Conservation (phyloP, 78 protist genomes). For the Speleostelium caveatum region DNA sequence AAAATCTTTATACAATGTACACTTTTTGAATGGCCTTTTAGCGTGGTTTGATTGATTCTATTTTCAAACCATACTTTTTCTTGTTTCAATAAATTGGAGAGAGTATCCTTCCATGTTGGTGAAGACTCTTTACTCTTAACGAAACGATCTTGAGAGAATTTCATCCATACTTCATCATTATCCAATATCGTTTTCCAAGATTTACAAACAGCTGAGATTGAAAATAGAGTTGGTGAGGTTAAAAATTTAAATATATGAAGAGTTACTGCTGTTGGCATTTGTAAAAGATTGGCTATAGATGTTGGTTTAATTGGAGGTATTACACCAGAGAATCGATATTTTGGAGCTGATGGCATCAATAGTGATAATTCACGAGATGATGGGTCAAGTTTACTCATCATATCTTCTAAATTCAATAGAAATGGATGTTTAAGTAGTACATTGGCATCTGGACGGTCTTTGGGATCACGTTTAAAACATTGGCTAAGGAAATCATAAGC, state of each 20-base stretch:
- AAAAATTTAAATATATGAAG: conserved; percentile 18
- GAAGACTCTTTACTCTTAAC: not conserved
- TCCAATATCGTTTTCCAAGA: conserved; percentile 14
- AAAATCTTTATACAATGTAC: conserved; percentile 12
- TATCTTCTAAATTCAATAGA: conserved; percentile 1
- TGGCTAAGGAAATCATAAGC: conserved; percentile 58
- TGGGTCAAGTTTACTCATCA: not conserved
- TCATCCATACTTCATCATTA: conserved; percentile 43
- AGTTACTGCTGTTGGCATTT: not conserved
- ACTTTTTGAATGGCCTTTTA: conserved; percentile 45
- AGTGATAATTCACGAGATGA: not conserved
- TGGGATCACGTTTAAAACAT: conserved; percentile 76
- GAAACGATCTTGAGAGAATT: not conserved
- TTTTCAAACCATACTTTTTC: conserved; percentile 48
- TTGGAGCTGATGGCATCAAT: not conserved
- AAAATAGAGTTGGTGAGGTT: not conserved
- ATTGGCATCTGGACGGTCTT: conserved; percentile 73
- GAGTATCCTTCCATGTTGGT: conserved; percentile 10
- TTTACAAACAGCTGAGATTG: conserved; percentile 36
- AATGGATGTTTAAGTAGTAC: conserved; percentile 65
- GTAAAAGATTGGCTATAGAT: not conserved
- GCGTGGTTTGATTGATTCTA: conserved; percentile 8
- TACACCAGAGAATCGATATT: not conserved
- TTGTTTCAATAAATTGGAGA: not conserved
- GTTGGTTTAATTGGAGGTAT: not conserved